Conservation (phyloP, 164 flowering plant genomes). For the Kingdonia uniflora region DNA sequence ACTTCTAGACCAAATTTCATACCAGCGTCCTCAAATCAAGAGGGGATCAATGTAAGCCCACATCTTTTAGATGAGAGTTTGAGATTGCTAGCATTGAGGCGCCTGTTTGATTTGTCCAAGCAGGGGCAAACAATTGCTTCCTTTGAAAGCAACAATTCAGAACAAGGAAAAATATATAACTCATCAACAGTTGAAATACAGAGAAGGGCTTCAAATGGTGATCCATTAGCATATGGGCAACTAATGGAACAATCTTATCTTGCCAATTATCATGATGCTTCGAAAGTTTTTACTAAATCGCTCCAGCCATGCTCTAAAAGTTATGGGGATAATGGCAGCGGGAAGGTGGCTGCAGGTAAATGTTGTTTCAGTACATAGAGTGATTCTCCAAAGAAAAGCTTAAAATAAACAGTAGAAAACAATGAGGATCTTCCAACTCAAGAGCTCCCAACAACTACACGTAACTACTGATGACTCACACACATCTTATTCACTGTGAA, state of each 20-base stretch:
- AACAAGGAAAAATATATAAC: conserved; percentile 11
- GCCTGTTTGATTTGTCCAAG: conserved; percentile 27
- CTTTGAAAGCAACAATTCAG: conserved; percentile 12
- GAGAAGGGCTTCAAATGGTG: conserved; percentile 10
- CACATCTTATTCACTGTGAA: too few relatives aligned
- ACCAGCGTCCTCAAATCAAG: conserved; percentile 15
- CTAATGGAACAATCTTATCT: conserved; percentile 10
- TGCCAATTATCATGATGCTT: conserved; percentile 10
- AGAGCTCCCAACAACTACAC: too few relatives aligned
- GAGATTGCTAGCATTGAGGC: conserved; percentile 30
- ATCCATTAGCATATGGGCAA: conserved; percentile 10
- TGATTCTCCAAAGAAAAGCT: too few relatives aligned
- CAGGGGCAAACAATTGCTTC: conserved; percentile 19
- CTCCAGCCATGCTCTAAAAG: conserved; percentile 13
- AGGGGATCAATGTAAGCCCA: conserved; percentile 14
- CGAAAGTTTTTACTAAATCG: conserved; percentile 14
- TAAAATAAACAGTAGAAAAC: too few relatives aligned
- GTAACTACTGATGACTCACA: too few relatives aligned
- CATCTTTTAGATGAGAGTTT: conserved; percentile 27
- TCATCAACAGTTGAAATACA: conserved; percentile 14
- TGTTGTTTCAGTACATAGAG: background rate
- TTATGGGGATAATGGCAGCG: conserved; percentile 10
- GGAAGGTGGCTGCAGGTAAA: conserved; percentile 22
- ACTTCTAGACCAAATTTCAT: conserved; percentile 9
- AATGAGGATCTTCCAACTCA: too few relatives aligned